Evolutionary conservation across 129 eudicot species (phyloP).

Genomic region (Saussurea involucrata): DNA sequence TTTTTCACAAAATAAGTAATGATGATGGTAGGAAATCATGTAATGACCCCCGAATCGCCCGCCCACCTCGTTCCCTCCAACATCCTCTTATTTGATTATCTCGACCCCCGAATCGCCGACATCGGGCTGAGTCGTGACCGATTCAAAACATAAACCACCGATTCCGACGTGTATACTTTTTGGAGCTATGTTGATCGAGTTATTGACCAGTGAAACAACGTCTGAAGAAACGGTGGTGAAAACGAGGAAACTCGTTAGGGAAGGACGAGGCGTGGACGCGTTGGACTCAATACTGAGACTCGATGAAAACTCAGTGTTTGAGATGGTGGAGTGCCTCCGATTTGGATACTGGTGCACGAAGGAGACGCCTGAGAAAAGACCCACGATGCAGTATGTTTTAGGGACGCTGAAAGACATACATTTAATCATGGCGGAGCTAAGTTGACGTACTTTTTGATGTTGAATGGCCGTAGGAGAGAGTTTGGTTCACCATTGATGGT

Average conservation of each 20-base stretch:
- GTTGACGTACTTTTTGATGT: no score
- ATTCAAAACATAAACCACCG: slow-evolving; percentile 40
- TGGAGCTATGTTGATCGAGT: slow-evolving; percentile 64
- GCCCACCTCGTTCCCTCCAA: slow-evolving; percentile 80
- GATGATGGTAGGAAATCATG: no score
- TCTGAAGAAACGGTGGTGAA: slow-evolving; percentile 37
- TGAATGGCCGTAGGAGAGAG: no score
- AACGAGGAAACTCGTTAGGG: slow-evolving; percentile 55
- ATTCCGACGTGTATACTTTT: slow-evolving; percentile 66
- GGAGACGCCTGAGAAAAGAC: no score
- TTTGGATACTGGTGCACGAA: no score
- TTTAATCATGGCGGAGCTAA: no score
- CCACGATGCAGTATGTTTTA: no score
- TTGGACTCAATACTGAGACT: slow-evolving; percentile 65
- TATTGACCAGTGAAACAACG: slow-evolving; percentile 55
- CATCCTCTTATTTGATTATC: slow-evolving; percentile 58
- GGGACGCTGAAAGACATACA: no score
- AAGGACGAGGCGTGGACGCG: slow-evolving; percentile 48
- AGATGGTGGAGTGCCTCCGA: slow-evolving; percentile 92
- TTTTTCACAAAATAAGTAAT: no score
- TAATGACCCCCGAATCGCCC: no score
- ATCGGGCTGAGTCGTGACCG: slow-evolving; percentile 47
- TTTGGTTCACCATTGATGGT: no score
- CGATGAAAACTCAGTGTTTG: slow-evolving; percentile 54
- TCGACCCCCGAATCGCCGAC: slow-evolving; percentile 81